Base-by-base conservation (phyloP, 345 rosid genomes). In the Gossypium stocksii region DNA sequence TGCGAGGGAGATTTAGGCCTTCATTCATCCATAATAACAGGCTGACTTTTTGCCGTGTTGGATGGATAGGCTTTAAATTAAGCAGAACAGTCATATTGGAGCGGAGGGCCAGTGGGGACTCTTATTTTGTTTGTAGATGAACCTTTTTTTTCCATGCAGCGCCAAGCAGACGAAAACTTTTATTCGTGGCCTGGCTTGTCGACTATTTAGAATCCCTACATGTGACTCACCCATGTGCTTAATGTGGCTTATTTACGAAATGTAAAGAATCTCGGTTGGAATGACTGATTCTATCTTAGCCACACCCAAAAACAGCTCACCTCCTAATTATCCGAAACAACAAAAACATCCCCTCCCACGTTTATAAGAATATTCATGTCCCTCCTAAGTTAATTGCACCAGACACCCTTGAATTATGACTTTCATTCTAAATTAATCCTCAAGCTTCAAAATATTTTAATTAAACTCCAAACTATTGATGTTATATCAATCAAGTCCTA, bases 1-100 rank as follows among this genome's bases (percentile, higher is more conserved):
- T 17, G 34, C 20, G 16, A 2, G 22, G 27, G 48, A 34, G 64
- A 56, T 38, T 56, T 13, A 41, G 44, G 45, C 27, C 58, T 2
- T 16, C 11, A 44, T 72, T 45, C 67, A 59, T 73, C 57, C 41
- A 27, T n/a, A 56, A 9, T 41, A 19, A 16, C 56, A 16, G 20
- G 66, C 71, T 41, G 58, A 77, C 51, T 70, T 46, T 72, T 52
- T 46, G 76, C 79, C 64, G 44, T 20, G 83, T 70, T 81, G 85
- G 81, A 79, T 65, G 81, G 86, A 85, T 81, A 78, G 80, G 72
- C 46, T 54, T 43, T 2, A 34, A 34, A 34, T 34, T 34, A 44
- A n/a, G 19, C 25, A 61, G 48, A 59, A 77, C 74, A 59, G 77
- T 64, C 82, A 71, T 56, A 76, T 60, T 75, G 17, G 83, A 79